Evolutionary conservation across 805 yeast genomes (phyloP), one percentile per base, ranked within the genome.

Genomic region (Lachancea kluyveri): DNA sequence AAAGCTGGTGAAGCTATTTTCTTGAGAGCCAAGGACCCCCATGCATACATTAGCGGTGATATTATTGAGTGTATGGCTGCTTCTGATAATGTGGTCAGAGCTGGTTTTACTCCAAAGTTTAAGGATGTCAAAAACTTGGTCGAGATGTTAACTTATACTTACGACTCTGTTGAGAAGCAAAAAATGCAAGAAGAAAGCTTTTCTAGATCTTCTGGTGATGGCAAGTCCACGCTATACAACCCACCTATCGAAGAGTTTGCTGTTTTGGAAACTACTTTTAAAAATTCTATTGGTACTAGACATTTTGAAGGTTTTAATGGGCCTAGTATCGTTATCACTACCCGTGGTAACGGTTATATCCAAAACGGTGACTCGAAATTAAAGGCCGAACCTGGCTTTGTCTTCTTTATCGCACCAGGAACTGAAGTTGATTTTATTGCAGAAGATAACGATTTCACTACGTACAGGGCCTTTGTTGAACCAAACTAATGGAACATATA

Each of bases 61-160:
- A 92, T 92, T 46, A 88, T 92, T 53, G 99, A 92, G 67, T 92
- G 98, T 68, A 92, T 92, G 99, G 98, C 98, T 25, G 96, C 98
- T 6, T 80, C 94, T 24, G 99, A 92, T 60, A 92, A 92, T 52
- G 99, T 92, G 36, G 96, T 92, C 30, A 77, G 99, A 60, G 95
- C 96, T 4, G 99, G 98, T 9, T 92, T 92, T 69, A 92, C 99
- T n/a, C 98, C 99, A 41, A 92, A 92, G 61, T 92, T 90, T 68
- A 92, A 90, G 64, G 99, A 92, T 60, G 97, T 92, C 39, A 62
- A 77, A 37, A 86, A 82, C 50, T 74, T 92, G 54, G 96, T 92
- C 26, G 75, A 72, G 33, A 85, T 85, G 92, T 74, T 92, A 57
- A 88, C 96, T 3, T 92, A 90, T 58, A 70, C 83, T 17, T 82